Conservation (phyloP, 2,329 filamentous ascomycete species). For the Fusarium sp. region DNA sequence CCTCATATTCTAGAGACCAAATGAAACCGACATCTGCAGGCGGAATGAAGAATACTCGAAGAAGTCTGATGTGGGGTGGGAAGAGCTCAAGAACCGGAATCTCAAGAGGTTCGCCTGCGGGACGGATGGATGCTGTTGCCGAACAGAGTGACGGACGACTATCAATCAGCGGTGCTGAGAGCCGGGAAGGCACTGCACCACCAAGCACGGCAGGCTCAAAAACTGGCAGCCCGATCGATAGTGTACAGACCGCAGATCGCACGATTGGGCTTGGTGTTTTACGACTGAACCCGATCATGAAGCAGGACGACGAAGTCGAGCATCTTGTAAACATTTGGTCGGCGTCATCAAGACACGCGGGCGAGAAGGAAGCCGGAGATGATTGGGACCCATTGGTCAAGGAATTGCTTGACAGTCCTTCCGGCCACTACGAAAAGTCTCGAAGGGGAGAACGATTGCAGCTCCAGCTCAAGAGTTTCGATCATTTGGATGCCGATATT, state of each 20-base stretch:
- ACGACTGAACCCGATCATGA: conserved; percentile 80
- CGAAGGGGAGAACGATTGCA: conserved; percentile 81
- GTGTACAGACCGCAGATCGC: conserved; percentile 58
- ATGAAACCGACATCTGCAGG: conserved; percentile 63
- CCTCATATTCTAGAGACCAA: conserved; percentile 58
- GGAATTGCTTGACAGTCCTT: conserved; percentile 78
- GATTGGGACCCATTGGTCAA: conserved; percentile 81
- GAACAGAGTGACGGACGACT: conserved; percentile 62
- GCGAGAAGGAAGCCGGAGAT: conserved; percentile 70
- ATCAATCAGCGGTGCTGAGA: conserved; percentile 54
- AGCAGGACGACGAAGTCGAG: conserved; percentile 78
- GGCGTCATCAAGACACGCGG: conserved; percentile 65
- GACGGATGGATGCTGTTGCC: conserved; percentile 69
- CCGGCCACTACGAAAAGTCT: conserved; percentile 81
- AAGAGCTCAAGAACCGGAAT: conserved; percentile 68
- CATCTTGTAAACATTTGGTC: conserved; percentile 84
- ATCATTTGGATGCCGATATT: conserved; percentile 79
- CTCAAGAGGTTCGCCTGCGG: conserved; percentile 62
- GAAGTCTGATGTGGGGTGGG: conserved; percentile 78
- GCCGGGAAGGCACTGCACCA: conserved; percentile 60
- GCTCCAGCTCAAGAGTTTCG: conserved; percentile 83
- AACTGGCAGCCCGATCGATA: conserved; percentile 41
- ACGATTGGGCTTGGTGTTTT: conserved; percentile 83
- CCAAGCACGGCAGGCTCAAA: conserved; percentile 70
- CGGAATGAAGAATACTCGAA: conserved; percentile 67